Conservation (phyloP, 495 filamentous ascomycete genomes). For the Rostrohypoxylon terebratum region DNA sequence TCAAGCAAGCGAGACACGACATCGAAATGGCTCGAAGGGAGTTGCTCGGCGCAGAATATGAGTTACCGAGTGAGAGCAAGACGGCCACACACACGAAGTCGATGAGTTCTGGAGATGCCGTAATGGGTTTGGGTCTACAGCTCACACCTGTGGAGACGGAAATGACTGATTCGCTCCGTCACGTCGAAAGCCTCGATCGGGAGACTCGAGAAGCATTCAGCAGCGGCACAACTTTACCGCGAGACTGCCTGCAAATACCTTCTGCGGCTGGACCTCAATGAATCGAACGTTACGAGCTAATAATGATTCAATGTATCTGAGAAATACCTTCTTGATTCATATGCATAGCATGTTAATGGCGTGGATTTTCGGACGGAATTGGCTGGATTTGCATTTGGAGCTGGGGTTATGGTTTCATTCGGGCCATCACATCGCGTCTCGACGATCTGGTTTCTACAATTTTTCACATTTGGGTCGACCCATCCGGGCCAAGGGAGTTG, state of each 20-base stretch:
- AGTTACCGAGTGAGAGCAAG: conserved; percentile 38
- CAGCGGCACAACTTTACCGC: conserved; percentile 20
- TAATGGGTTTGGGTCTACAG: conserved; percentile 53
- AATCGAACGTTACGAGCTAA: conserved; percentile 29
- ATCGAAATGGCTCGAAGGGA: conserved; percentile 66
- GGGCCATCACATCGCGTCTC: conserved; percentile 27
- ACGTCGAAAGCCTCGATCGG: conserved; percentile 17
- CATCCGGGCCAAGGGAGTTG: conserved; percentile 42
- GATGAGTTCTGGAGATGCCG: conserved; percentile 55
- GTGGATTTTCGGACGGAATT: conserved; percentile 31
- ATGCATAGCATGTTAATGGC: conserved; percentile 34
- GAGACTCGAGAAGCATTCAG: conserved; percentile 38
- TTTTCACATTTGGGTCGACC: conserved; percentile 22
- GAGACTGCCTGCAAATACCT: conserved; percentile 35
- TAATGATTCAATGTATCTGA: conserved; percentile 14
- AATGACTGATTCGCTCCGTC: conserved; percentile 29
- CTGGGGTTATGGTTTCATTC: conserved; percentile 37
- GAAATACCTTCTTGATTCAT: conserved; percentile 28
- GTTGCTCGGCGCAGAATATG: conserved; percentile 41
- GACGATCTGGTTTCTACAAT: conserved; percentile 19
- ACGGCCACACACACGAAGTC: conserved; percentile 52
- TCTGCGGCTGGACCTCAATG: conserved; percentile 11
- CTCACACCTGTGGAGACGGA: conserved; percentile 57
- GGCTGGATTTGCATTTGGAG: conserved; percentile 33
- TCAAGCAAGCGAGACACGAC: conserved; percentile 62